Evolutionary conservation across 495 filamentous ascomycete species (phyloP), one percentile per base, ranked within the genome.

Genomic region (Evansstolkia leycettana): DNA sequence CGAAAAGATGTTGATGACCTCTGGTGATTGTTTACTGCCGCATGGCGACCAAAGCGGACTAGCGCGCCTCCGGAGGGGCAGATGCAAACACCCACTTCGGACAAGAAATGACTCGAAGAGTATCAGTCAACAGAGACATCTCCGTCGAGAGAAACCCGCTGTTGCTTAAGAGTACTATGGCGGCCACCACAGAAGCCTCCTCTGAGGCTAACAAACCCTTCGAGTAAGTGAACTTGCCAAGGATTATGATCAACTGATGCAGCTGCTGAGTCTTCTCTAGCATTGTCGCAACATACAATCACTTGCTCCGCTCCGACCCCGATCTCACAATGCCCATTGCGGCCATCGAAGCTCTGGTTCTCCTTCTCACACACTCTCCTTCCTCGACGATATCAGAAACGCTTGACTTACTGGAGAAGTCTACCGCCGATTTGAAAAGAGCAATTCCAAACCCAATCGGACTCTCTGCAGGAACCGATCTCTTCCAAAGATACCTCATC

Each of bases 271-370:
- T 17, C 43, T 16, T n/a, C 17, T 17, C 5, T 24, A 71, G 66
- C 49, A 72, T 80, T 41, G 69, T 76, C 50, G 52, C 60, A 29
- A 71, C 69, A 28, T 80, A 80, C 64, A 65, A 68, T 59, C 48
- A 62, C 33, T 59, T 80, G 36, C 71, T 78, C 34, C 50, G 50
- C 46, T 62, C 64, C 30, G 86, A 94, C 57, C 75, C 79, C 10
- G 82, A 90, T 17, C 72, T 95, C 27, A 93, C 87, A 17, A 94
- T 93, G 83, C 85, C 89, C 32, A 80, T 98, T 33, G 90, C 89
- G 2, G 88, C 90, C 35, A 94, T 98, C 55, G 87, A 95, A 61
- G 76, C 90, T 24, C 72, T 95, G 31, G 88, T 94, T 43, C 71
- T 82, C 46, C 76, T 85, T 39, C 76, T 95, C 39, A 75, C 77